Conservation (phyloP, 2,329 filamentous ascomycete species). For the Fusarium penzigii region DNA sequence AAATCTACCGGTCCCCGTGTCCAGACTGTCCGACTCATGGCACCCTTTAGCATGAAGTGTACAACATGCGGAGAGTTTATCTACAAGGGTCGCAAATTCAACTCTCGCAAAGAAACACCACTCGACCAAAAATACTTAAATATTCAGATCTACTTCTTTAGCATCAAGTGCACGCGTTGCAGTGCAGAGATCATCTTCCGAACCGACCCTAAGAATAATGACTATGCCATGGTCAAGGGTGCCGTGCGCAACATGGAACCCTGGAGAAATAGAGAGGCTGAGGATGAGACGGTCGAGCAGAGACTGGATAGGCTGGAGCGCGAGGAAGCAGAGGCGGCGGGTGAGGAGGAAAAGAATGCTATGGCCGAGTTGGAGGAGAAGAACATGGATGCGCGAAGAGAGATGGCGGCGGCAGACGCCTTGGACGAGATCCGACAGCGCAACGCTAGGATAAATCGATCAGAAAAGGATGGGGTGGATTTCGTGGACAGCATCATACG, state of each 20-base stretch:
- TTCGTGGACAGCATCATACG: slow-evolving; percentile 56
- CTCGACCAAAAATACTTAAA: slow-evolving; percentile 84
- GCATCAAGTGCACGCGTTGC: slow-evolving; percentile 83
- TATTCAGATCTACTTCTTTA: slow-evolving; percentile 84
- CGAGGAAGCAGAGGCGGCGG: slow-evolving; percentile 66
- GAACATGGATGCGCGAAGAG: slow-evolving; percentile 85
- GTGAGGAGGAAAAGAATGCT: slow-evolving; percentile 75
- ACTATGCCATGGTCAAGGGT: slow-evolving; percentile 79
- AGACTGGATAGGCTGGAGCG: slow-evolving; percentile 79
- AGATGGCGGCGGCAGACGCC: slow-evolving; percentile 96
- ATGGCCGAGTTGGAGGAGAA: slow-evolving; percentile 97
- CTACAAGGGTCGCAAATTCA: slow-evolving; percentile 93
- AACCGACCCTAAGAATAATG: slow-evolving; percentile 93
- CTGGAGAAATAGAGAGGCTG: slow-evolving; percentile 68
- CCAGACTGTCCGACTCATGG: slow-evolving; percentile 82
- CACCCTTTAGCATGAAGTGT: slow-evolving; percentile 44
- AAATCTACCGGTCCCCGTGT: slow-evolving; percentile 77
- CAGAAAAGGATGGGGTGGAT: slow-evolving; percentile 66
- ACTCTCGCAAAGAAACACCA: slow-evolving; percentile 88
- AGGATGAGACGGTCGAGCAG: slow-evolving; percentile 83
- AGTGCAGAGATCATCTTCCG: slow-evolving; percentile 86
- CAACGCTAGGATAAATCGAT: slow-evolving; percentile 84
- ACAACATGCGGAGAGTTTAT: slow-evolving; percentile 71
- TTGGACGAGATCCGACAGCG: slow-evolving; percentile 90
- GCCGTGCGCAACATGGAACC: slow-evolving; percentile 93